A percentile compares a stretch with the other conserved stretches of the same genome.
Evolutionary conservation across 495 filamentous ascomycete genomes (phyloP).

Genomic region (Podospora didyma): DNA sequence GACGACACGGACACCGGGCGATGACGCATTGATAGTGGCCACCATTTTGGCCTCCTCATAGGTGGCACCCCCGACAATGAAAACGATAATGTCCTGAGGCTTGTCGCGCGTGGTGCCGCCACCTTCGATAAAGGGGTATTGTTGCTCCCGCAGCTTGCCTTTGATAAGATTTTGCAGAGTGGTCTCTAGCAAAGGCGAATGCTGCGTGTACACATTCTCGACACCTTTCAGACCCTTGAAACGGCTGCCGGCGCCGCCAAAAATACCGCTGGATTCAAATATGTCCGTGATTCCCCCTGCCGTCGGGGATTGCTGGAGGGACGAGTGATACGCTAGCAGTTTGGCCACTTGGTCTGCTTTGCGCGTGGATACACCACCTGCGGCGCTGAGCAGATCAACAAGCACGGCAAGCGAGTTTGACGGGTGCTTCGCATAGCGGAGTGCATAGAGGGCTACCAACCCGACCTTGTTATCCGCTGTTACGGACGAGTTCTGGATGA

Average conservation of each 20-base stretch:
- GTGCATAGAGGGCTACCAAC: constrained; percentile 84
- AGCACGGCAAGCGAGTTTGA: constrained; percentile 76
- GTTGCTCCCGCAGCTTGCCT: constrained; percentile 74
- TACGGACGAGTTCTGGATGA: constrained; percentile 73
- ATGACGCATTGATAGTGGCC: constrained; percentile 84
- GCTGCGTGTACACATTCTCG: constrained; percentile 98
- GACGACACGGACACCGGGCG: constrained; percentile 83
- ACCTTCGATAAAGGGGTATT: constrained; percentile 90
- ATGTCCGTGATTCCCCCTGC: constrained; percentile 71
- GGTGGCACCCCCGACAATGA: constrained; percentile 87
- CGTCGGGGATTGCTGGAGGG: constrained; percentile 66
- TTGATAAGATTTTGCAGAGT: constrained; percentile 91
- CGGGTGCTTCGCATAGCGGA: constrained; percentile 85
- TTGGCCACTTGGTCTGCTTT: constrained; percentile 71
- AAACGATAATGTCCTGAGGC: constrained; percentile 92
- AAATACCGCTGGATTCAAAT: constrained; percentile 85
- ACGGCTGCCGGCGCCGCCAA: constrained; percentile 80
- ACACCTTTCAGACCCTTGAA: constrained; percentile 96
- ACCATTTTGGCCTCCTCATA: constrained; percentile 97
- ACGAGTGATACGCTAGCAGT: constrained; percentile 76
- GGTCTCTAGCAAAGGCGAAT: constrained; percentile 81
- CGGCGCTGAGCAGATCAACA: constrained; percentile 76
- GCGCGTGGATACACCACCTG: constrained; percentile 67
- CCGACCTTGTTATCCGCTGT: constrained; percentile 76
- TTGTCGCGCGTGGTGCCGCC: constrained; percentile 82